Percentiles rank a stretch among this genome's conserved stretches.
Evolutionary conservation across 228 moss, liverwort and hornwort genomes (phyloP).

Genomic region (Sphagnum magellanicum): DNA sequence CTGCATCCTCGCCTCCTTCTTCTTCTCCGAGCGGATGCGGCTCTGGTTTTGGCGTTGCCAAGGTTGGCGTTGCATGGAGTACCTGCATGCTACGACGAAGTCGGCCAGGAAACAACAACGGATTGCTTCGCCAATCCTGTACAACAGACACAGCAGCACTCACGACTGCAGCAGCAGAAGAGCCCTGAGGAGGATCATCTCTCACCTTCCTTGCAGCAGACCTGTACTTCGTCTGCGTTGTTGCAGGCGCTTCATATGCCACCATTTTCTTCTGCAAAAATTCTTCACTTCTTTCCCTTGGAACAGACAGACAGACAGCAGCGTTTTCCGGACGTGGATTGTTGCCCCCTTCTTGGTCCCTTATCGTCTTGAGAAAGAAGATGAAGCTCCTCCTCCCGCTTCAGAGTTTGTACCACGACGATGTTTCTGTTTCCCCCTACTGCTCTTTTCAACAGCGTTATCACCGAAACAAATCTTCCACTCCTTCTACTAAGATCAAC

Average conservation of each 20-base stretch:
- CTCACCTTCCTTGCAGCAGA: not conserved
- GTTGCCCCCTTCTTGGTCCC: no score
- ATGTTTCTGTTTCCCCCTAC: no score
- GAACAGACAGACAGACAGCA: no score
- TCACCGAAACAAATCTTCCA: conserved; percentile 58
- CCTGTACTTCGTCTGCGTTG: conserved; percentile 18
- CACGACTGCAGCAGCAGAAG: not conserved
- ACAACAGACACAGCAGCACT: conserved; percentile 17
- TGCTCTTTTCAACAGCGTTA: not conserved
- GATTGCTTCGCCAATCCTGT: conserved; percentile 18
- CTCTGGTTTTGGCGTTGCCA: conserved; percentile 57
- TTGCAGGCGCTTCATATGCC: conserved; percentile 25
- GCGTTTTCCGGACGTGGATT: no score
- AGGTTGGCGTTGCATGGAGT: not conserved
- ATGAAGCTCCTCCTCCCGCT: no score
- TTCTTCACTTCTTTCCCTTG: not conserved
- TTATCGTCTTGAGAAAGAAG: not conserved
- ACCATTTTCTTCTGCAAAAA: conserved; percentile 44
- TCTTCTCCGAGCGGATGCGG: conserved; percentile 25
- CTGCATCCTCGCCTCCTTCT: conserved; percentile 25
- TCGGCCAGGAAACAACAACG: no score
- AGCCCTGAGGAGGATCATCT: no score
- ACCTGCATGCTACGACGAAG: conserved; percentile 6
- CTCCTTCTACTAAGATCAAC: conserved; percentile 24
- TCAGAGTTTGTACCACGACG: no score